These are phyloP conservation scores for Domatiomyces catenatus DNA, from an alignment of 2,329 filamentous ascomycete species.

Conservation along the genomic window DNA sequence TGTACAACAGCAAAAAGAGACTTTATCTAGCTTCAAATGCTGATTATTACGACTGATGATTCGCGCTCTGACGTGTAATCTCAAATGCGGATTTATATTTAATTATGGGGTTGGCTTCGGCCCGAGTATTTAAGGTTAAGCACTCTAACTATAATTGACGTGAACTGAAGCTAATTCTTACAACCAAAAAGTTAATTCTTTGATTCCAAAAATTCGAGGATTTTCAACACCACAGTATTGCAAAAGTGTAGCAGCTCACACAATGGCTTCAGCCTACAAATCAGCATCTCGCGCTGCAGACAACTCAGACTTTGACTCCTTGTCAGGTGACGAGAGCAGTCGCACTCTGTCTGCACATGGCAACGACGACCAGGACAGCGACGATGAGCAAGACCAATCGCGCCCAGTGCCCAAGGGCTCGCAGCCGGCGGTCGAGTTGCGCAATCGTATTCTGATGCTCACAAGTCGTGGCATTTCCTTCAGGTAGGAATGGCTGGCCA, in stretches of 20 bases:
- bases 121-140: too few relatives aligned
- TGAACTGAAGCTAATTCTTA: too few relatives aligned
- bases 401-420: constrained; percentile 1
- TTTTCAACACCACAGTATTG: too few relatives aligned
- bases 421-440: constrained; percentile 20
- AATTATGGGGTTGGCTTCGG: too few relatives aligned
- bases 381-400: constrained; percentile 44
- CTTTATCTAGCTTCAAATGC: too few relatives aligned
- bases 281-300: constrained; percentile 24
- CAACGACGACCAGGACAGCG: constrained; percentile 31
- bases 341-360: constrained; percentile 17
- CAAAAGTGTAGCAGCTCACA: background rate
- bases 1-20: too few relatives aligned
- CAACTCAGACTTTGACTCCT: constrained; percentile 13
- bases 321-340: constrained; percentile 2
- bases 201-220: too few relatives aligned
- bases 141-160: too few relatives aligned
- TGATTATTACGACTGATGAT: too few relatives aligned
- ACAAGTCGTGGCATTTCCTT: constrained; percentile 86
- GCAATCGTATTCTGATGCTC: constrained; percentile 63
- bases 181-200: too few relatives aligned
- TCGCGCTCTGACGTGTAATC: too few relatives aligned
- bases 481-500: constrained; percentile 40
- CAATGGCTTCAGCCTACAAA: constrained; percentile 44
- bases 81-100: too few relatives aligned